phyloP scores from a whole-genome alignment of 345 rosid genomes.

The Eucalyptus tenuipes region DNA sequence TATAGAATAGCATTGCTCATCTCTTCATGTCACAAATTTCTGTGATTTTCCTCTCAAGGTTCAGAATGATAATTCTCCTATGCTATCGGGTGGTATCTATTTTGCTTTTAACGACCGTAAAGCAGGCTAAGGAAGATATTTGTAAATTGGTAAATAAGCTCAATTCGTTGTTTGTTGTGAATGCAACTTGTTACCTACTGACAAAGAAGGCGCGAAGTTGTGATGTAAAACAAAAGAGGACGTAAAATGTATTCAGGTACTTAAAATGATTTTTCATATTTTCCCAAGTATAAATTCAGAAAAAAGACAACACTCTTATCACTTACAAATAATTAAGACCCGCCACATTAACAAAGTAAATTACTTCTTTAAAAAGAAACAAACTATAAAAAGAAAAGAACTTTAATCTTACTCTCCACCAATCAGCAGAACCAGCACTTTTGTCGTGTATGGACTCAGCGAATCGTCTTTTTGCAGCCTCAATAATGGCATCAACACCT shows the following conservation, averaged over 20 bases:
- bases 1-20: neutral
- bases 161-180: neutral
- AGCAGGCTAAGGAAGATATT: neutral
- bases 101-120: neutral
- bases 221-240: neutral
- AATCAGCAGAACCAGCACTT: constrained; percentile 51
- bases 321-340: neutral
- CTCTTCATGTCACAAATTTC: neutral
- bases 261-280: neutral
- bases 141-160: neutral
- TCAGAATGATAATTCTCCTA: neutral
- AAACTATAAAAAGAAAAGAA: neutral
- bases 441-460: constrained; percentile 65
- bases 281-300: neutral
- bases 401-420: constrained; percentile 74
- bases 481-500: constrained; percentile 61
- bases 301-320: neutral
- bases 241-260: neutral
- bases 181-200: neutral
- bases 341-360: neutral
- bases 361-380: neutral
- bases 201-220: neutral
- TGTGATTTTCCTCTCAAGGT: neutral
- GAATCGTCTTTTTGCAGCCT: constrained; percentile 52
- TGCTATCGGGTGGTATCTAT: neutral